Evolutionary conservation across 106 monocot genomes (phyloP), one percentile per base, ranked within the genome.

Genomic region (Alisma plantagoaquatica): DNA sequence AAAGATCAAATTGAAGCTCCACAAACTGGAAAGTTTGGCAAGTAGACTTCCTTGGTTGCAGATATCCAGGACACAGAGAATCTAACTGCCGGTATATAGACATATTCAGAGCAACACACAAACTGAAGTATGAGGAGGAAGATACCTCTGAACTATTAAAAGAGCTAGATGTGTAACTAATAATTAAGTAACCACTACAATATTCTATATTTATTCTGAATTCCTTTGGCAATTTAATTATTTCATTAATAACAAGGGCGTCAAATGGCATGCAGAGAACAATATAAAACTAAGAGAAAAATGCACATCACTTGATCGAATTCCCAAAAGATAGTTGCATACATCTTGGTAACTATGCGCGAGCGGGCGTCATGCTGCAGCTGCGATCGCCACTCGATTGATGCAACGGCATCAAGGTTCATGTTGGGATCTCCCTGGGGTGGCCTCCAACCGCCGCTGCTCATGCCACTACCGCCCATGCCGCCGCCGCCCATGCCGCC

Each of bases 311-410:
- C n/a, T n/a, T n/a, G n/a, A n/a, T n/a, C n/a, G n/a, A n/a, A 17
- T n/a, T 15, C 26, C 23, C 30, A 60, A 60, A 27, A 43, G 19
- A 9, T 7, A 2, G 7, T 20, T 41, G n/a, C 63, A 61, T 41
- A 87, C 87, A 87, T 87, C 69, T 78, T 75, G 29, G 75, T 78
- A 29, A 75, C 68, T 53, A 82, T 75, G 33, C 82, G 68, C 23
- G 61, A 53, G 35, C 82, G 74, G 25, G 70, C 61, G 1, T 72
- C 82, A 1, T 61, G 72, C 25, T 56, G 78, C 31, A 87, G 75
- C 33, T 75, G 72, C 26, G 51, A 49, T 46, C 87, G 46, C 82
- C 82, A 87, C 23, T 78, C 86, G 35, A 10, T 42, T 10, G 68
- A 44, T 0, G 56, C 19, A 31, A 16, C n/a, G 47, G 29, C 63